Evolutionary conservation across 306 rosid species (phyloP).

Genomic region (Malus fusca): DNA sequence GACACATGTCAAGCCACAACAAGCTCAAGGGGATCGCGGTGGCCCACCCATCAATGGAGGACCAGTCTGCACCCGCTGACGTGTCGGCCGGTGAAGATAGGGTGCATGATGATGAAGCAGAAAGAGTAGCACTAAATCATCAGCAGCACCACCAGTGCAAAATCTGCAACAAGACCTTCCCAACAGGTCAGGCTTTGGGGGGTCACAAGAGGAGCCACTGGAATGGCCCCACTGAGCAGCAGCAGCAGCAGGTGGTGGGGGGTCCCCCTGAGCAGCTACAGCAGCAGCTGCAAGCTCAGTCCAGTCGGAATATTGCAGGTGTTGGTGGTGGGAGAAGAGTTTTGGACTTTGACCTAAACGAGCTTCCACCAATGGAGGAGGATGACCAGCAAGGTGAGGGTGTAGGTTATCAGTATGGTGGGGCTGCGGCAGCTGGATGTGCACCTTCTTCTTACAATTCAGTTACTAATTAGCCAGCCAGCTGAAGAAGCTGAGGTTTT

Average conservation of each 20-base stretch:
- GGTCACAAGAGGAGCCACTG: slow-evolving; percentile 24
- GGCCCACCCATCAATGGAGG: background rate
- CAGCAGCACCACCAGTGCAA: background rate
- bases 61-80: slow-evolving; percentile 5
- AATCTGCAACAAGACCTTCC: slow-evolving; percentile 9
- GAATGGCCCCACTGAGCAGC: background rate
- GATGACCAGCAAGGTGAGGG: slow-evolving; percentile 2
- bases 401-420: background rate
- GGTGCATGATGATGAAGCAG: background rate
- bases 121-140: background rate
- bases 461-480: background rate
- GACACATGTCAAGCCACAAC: slow-evolving; percentile 34
- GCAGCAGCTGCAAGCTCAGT: background rate
- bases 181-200: slow-evolving; percentile 20
- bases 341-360: slow-evolving; percentile 41
- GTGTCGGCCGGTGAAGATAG: background rate
- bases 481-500: background rate
- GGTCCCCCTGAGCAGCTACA: background rate
- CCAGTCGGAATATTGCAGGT: background rate
- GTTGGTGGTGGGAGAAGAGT: background rate
- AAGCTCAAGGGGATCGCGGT: slow-evolving; percentile 7
- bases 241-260: background rate
- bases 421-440: background rate
- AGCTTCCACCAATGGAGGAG: slow-evolving; percentile 30
- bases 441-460: slow-evolving; percentile 7